Evolutionary conservation across 2,329 filamentous ascomycete species (phyloP), one percentile per base, ranked within the genome.

Genomic region (Keithomyces neogunnii): DNA sequence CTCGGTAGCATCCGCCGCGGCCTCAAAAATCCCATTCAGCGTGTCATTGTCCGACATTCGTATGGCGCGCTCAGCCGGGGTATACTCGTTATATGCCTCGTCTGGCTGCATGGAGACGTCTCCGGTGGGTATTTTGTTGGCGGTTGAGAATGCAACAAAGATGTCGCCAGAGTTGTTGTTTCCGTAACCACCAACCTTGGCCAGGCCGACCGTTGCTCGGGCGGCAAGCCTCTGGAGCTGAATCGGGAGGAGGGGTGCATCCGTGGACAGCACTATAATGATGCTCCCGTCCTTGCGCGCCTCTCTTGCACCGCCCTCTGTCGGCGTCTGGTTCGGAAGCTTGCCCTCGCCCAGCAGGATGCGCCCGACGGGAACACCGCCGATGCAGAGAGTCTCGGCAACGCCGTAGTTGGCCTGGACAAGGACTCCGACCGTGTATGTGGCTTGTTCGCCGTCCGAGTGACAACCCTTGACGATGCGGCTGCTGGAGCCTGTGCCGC

Each of bases 381-480:
- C 72, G 52, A 87, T 77, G 40, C 73, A 71, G 49, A 87, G 72
- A 56, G 82, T 75, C 40, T 73, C 66, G 53, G 72, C 70, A 33
- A 70, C 67, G 8, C 84, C 84, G 60, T 86, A 87, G 62, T 87
- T 87, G 45, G 78, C 75, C 63, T 86, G 82, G 3, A 83, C 79
- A 6, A 88, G 68, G 1, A 77, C 81, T 1, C 72, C 84, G 26
- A 87, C 71, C 0, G 77, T 83, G 58, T 81, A 86, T 3, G 68
- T 64, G 51, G 65, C 72, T 4, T 60, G 56, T 3, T 59, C 61
- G 1, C 61, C 63, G 4, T 59, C 54, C 10, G 46, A 51, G 44
- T 70, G 69, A 29, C 70, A 57, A 0, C 76, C 76, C 1, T 68
- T 64, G n/a, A 86, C 73, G 6, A 80, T 56, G 29, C 84, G 74